Conservation (phyloP, 768 basidiomycete genomes). For the Amanita thiersii region DNA sequence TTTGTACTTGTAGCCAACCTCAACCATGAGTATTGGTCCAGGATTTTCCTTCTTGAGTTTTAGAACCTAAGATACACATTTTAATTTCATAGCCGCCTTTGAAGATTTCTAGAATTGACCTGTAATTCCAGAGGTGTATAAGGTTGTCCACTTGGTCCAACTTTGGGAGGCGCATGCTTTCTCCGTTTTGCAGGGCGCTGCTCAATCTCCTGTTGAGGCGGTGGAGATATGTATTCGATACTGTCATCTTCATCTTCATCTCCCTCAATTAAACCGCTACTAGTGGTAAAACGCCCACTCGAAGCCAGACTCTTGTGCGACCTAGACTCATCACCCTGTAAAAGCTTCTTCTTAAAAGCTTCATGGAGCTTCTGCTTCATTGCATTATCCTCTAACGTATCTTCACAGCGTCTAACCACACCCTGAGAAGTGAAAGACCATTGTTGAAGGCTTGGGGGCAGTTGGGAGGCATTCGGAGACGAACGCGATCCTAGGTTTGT, state of each 20-base stretch:
- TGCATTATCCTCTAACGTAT: neutral
- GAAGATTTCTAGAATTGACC: conserved; percentile 16
- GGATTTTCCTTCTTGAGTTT: conserved; percentile 57
- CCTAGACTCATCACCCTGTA: conserved; percentile 19
- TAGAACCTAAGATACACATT: conserved; percentile 29
- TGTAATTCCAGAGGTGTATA: conserved; percentile 79
- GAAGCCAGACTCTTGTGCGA: neutral
- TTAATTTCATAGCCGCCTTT: neutral
- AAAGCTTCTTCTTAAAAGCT: conserved; percentile 40
- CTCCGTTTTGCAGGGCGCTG: conserved; percentile 21
- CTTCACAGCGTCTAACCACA: neutral
- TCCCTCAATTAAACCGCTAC: conserved; percentile 10
- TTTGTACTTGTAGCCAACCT: conserved; percentile 78
- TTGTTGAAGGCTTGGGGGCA: conserved; percentile 11
- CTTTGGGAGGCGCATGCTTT: conserved; percentile 28
- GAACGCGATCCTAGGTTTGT: neutral
- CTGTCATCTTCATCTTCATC: conserved; percentile 15
- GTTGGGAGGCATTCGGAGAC: conserved; percentile 3
- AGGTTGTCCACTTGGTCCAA: conserved; percentile 62
- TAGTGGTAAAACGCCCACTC: neutral
- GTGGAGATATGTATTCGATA: conserved; percentile 31
- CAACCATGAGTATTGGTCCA: conserved; percentile 66
- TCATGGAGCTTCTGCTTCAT: conserved; percentile 23
- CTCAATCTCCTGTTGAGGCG: conserved; percentile 24
- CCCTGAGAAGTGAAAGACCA: conserved; percentile 15